phyloP scores from a whole-genome alignment of 2,329 filamentous ascomycete species.

The Aureobasidium sp. region DNA sequence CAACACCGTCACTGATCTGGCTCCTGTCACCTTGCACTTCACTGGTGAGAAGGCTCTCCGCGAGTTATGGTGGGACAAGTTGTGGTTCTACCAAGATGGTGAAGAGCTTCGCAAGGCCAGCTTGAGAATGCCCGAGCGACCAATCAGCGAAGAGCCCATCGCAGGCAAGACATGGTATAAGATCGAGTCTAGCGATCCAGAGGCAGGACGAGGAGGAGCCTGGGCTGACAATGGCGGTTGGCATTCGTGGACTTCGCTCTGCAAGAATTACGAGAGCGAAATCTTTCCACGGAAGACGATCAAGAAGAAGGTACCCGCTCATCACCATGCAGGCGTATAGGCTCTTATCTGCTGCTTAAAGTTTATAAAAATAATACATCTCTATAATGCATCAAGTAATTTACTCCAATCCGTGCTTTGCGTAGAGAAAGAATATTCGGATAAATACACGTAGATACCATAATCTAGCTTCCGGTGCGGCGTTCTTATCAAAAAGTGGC shows the following conservation, averaged over 20 bases:
- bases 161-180: slow-evolving; percentile 24
- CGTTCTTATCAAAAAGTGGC: background rate
- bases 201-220: slow-evolving; percentile 23
- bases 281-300: slow-evolving; percentile 17
- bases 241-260: slow-evolving; percentile 25
- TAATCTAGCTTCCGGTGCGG: background rate
- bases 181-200: slow-evolving; percentile 18
- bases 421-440: background rate
- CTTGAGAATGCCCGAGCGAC: slow-evolving; percentile 14
- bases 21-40: slow-evolving; percentile 22
- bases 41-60: slow-evolving; percentile 27
- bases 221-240: slow-evolving; percentile 26
- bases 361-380: background rate
- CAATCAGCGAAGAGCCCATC: slow-evolving; percentile 21
- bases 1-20: slow-evolving; percentile 25
- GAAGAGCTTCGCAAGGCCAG: slow-evolving; percentile 21
- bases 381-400: background rate
- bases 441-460: too few species aligned
- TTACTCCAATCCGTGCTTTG: background rate
- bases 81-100: slow-evolving; percentile 27
- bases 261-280: slow-evolving; percentile 20
- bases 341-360: background rate
- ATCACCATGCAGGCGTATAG: background rate
- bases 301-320: background rate
- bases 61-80: slow-evolving; percentile 26